These are phyloP conservation scores for Vinca minor DNA, from an alignment of 257 asterid genomes.

Conservation along the genomic window DNA sequence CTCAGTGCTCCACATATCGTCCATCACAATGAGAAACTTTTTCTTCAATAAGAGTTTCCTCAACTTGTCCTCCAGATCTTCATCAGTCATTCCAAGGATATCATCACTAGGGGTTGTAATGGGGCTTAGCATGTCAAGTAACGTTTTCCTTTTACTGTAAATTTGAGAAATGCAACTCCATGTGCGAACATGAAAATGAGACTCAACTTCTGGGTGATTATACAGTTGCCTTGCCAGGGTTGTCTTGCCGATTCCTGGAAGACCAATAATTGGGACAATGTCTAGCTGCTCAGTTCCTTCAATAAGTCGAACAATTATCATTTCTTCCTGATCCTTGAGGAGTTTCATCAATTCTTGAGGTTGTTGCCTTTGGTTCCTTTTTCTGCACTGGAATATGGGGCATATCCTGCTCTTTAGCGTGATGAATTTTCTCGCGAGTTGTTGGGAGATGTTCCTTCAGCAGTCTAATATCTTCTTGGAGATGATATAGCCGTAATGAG, in stretches of 20 bases:
- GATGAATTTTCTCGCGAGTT: background rate
- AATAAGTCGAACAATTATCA: background rate
- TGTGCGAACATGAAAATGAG: conserved; percentile 7
- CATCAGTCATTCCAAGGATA: background rate
- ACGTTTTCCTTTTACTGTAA: background rate
- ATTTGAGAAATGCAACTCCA: conserved; percentile 9
- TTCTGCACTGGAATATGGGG: background rate
- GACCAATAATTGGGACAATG: conserved; percentile 8
- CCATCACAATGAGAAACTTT: background rate
- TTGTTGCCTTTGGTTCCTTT: background rate
- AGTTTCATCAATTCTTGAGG: background rate
- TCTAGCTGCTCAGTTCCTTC: background rate
- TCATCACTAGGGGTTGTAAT: background rate
- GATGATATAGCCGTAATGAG: background rate
- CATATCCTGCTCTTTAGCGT: background rate
- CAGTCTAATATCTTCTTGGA: background rate
- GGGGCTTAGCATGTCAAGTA: conserved; percentile 1
- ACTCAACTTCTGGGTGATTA: background rate
- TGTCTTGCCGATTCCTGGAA: conserved; percentile 12
- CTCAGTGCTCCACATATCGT: background rate
- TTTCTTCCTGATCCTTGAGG: background rate
- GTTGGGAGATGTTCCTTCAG: background rate
- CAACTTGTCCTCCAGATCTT: background rate
- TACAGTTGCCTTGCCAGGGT: conserved; percentile 4
- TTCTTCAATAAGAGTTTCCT: background rate